These are phyloP conservation scores for Aspergillus bridgeri DNA, from an alignment of 495 filamentous ascomycete genomes.

Conservation along the genomic window DNA sequence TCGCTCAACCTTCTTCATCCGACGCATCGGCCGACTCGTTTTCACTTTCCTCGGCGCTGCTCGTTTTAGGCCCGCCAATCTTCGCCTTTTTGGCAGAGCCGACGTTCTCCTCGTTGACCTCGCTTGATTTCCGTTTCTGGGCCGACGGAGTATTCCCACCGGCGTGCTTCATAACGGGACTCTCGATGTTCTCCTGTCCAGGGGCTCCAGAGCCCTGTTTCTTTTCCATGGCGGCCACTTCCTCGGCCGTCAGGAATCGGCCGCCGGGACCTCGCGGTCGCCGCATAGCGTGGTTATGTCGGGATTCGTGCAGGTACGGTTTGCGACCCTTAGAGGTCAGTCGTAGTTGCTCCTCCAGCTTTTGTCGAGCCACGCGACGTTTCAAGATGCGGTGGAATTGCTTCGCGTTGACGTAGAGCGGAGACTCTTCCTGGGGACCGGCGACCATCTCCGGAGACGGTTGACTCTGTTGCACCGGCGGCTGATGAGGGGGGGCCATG, in stretches of 20 bases:
- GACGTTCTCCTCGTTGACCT: slow-evolving; percentile 38
- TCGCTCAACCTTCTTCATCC: slow-evolving; percentile 47
- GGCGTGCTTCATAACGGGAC: slow-evolving; percentile 22
- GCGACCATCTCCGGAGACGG: slow-evolving; percentile 80
- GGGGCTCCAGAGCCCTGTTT: slow-evolving; percentile 27
- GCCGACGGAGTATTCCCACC: slow-evolving; percentile 26
- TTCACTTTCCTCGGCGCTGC: slow-evolving; percentile 48
- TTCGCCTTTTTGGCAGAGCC: slow-evolving; percentile 48
- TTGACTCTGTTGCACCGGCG: slow-evolving; percentile 60
- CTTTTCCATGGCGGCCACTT: slow-evolving; percentile 86
- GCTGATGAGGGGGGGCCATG: slow-evolving; percentile 48
- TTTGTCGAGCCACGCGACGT: slow-evolving; percentile 86
- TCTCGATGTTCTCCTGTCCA: slow-evolving; percentile 37
- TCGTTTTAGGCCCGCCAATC: slow-evolving; percentile 28
- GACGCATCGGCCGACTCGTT: slow-evolving; percentile 45
- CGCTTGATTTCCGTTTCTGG: slow-evolving; percentile 53
- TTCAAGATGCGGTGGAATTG: slow-evolving; percentile 98
- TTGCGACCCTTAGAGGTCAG: slow-evolving; percentile 94
- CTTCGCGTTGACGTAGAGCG: slow-evolving; percentile 96
- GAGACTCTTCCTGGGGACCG: slow-evolving; percentile 80
- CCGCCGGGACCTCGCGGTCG: slow-evolving; percentile 94
- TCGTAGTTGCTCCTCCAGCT: slow-evolving; percentile 84
- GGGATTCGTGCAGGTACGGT: slow-evolving; percentile 96
- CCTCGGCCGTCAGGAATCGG: slow-evolving; percentile 95
- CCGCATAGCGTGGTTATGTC: slow-evolving; percentile 98